Evolutionary conservation across 2,329 filamentous ascomycete species (phyloP), one percentile per base, ranked within the genome.

Genomic region (Epichloe bromicola): DNA sequence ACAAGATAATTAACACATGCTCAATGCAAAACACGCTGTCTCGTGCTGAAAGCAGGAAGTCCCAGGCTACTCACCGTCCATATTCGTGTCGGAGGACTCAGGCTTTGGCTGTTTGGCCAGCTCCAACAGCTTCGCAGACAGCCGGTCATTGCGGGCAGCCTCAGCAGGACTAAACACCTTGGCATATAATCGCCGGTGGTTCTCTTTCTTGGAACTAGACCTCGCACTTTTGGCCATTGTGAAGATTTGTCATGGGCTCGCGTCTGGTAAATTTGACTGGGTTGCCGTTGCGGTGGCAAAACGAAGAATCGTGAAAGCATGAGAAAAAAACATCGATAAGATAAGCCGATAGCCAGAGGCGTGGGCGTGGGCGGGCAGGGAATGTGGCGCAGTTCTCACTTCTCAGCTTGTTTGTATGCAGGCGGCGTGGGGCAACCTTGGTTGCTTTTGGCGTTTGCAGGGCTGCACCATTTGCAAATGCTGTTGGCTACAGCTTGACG

Each of bases 141-240:
- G 79, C 58, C 91, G 83, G 68, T 90, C 84, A 49, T 83, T 84
- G 59, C 91, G 80, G 44, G 86, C 89, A 60, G 77, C 73, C 66
- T 91, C 88, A 51, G 83, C 82, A 15, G 91, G 91, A 1, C 85
- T 87, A 69, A 95, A 96, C 57, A 96, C 85, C 57, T 80, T 82
- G 57, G 79, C 74, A 67, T 90, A 90, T 57, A 95, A 77, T 60
- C 80, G 83, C 59, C 79, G 76, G 71, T 89, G 88, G 74, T 96
- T 96, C 62, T 77, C 76, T 74, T 96, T 96, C 61, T 76, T 81
- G 58, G 79, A 74, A 65, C 85, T 94, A 57, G 90, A 80, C 66
- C 91, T 79, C 54, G 86, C 74, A 65, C 87, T 86, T 67, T 95
- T 96, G 23, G 90, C 91, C 91, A 96, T 97, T 60, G 51, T 76